Evolutionary conservation across 179 eudicot genomes (phyloP).

Genomic region (Corrigiola litoralis): DNA sequence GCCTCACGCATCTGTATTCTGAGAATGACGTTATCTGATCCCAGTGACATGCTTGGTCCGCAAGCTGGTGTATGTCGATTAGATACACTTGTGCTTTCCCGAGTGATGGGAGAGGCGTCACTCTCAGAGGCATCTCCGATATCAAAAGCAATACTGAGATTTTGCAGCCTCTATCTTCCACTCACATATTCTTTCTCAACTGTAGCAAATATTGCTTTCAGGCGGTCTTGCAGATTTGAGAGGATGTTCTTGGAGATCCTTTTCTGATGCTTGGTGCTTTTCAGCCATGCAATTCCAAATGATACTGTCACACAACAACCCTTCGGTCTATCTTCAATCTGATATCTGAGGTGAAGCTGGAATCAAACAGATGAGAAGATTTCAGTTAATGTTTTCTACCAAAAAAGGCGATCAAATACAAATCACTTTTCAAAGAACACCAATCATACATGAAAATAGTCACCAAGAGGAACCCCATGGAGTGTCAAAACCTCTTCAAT

Average conservation of each 20-base stretch:
- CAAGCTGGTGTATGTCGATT: neutral
- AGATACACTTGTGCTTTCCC: neutral
- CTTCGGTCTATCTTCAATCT: conserved; percentile 62
- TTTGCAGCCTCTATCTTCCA: conserved; percentile 27
- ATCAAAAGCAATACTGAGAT: neutral
- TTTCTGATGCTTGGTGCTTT: conserved; percentile 66
- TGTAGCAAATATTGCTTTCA: conserved; percentile 58
- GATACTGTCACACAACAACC: conserved; percentile 64
- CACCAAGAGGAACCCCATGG: conserved; percentile 89
- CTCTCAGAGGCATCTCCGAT: neutral
- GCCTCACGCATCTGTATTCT: conserved; percentile 1
- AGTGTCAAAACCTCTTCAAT: conserved; percentile 88
- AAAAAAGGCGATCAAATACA: neutral
- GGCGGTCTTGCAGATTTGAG: conserved; percentile 56
- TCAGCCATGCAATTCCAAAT: conserved; percentile 80
- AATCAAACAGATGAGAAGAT: conserved; percentile 9
- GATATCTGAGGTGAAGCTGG: conserved; percentile 84
- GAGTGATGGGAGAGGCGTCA: conserved; percentile 4
- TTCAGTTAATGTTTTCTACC: too few relatives aligned
- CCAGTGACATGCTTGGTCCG: neutral
- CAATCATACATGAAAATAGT: conserved; percentile 61
- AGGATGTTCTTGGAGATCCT: conserved; percentile 67
- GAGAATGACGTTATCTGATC: too few relatives aligned
- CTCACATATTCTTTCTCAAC: conserved; percentile 69
- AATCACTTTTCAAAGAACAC: neutral